phyloP scores from a whole-genome alignment of 805 yeast species.

The Peterozyma xylosa region DNA sequence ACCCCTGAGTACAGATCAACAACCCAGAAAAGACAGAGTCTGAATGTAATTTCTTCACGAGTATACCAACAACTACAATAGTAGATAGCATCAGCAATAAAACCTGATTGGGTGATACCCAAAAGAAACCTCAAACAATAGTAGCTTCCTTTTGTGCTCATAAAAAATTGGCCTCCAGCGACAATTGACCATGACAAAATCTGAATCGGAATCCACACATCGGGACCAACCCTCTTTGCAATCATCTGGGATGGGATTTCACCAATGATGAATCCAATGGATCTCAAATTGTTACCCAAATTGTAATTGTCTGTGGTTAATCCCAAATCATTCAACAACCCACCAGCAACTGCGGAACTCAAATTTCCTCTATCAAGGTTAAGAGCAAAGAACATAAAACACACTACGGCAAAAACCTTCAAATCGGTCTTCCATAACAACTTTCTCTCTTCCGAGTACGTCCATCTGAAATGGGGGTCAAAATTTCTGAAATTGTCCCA shows the following conservation, averaged over 20 bases:
- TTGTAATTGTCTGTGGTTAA: constrained; percentile 54
- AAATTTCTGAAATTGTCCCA: constrained; percentile 24
- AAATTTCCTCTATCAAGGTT: constrained; percentile 55
- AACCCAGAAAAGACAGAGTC: constrained; percentile 41
- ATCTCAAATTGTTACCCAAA: constrained; percentile 47
- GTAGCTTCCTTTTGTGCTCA: constrained; percentile 34
- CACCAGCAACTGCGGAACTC: constrained; percentile 49
- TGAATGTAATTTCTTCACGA: constrained; percentile 41
- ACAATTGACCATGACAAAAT: constrained; percentile 50
- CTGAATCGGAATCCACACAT: constrained; percentile 54
- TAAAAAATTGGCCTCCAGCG: constrained; percentile 41
- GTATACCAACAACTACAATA: constrained; percentile 67
- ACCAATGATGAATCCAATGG: constrained; percentile 43
- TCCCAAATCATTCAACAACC: constrained; percentile 41
- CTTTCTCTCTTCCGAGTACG: constrained; percentile 39
- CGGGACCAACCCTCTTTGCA: constrained; percentile 59
- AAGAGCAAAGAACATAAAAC: constrained; percentile 40
- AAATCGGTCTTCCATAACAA: constrained; percentile 45
- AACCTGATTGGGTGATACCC: constrained; percentile 62
- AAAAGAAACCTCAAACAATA: constrained; percentile 40
- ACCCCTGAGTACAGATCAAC: constrained; percentile 38
- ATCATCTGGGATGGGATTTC: constrained; percentile 63
- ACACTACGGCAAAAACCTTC: constrained; percentile 47
- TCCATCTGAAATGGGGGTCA: constrained; percentile 55
- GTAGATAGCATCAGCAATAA: constrained; percentile 55